Conservation (phyloP, 1,284 basidiomycete genomes). For the Inonotus obliquus region DNA sequence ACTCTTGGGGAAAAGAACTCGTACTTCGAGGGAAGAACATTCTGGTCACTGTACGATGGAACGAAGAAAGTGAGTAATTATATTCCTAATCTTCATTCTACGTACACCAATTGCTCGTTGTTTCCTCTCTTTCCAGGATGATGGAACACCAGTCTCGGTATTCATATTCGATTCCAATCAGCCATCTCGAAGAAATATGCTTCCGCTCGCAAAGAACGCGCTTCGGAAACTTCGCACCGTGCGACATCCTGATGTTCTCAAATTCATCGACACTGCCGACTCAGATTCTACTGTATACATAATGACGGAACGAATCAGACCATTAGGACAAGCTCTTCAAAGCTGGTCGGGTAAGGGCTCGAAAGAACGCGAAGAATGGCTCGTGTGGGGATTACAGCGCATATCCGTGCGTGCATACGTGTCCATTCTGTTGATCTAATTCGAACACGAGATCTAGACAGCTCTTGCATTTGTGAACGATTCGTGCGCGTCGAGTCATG, state of each 20-base stretch:
- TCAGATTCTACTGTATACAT: slow-evolving; percentile 87
- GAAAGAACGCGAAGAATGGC: slow-evolving; percentile 79
- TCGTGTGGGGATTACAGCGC: slow-evolving; percentile 90
- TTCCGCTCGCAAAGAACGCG: slow-evolving; percentile 86
- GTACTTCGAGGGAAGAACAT: slow-evolving; percentile 59
- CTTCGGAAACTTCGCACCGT: slow-evolving; percentile 88
- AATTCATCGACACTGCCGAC: slow-evolving; percentile 91
- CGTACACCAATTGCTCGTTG: slow-evolving; percentile 3
- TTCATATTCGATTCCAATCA: slow-evolving; percentile 85
- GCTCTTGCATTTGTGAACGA: slow-evolving; percentile 92
- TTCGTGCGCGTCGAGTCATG: slow-evolving; percentile 82
- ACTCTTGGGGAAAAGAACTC: slow-evolving; percentile 74
- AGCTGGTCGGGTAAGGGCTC: slow-evolving; percentile 59
- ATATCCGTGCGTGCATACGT: slow-evolving; percentile 64
- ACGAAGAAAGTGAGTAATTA: slow-evolving; percentile 68
- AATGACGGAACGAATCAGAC: slow-evolving; percentile 89
- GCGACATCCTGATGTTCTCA: slow-evolving; percentile 93
- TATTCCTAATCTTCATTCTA: slow-evolving; percentile 15
- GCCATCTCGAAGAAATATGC: slow-evolving; percentile 48
- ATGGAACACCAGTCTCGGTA: slow-evolving; percentile 77
- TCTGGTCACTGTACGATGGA: slow-evolving; percentile 87
- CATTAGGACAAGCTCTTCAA: slow-evolving; percentile 63
- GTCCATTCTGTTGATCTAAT: slow-evolving; percentile 6
- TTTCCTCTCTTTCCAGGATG: slow-evolving; percentile 61
- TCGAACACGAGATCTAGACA: slow-evolving; percentile 45